Percentiles rank a stretch among this genome's conserved stretches.
These are phyloP conservation scores for Cyclocybe aegerita DNA, from an alignment of 768 basidiomycete genomes.

Conservation along the genomic window DNA sequence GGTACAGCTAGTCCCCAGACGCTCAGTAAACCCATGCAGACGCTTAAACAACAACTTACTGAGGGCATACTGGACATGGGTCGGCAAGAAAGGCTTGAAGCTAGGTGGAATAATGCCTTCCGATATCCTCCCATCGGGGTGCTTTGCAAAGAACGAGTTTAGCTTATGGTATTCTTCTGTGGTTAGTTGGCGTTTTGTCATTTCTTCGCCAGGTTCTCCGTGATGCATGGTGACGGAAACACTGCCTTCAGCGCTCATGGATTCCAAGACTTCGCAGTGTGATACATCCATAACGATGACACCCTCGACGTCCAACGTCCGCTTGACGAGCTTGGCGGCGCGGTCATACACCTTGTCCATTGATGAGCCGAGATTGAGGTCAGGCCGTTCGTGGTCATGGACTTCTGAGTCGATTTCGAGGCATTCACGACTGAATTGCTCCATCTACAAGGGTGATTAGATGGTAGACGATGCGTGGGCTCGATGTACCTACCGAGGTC, in stretches of 20 bases:
- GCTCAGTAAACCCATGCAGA: not conserved
- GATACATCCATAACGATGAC: constrained; percentile 92
- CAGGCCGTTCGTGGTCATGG: constrained; percentile 31
- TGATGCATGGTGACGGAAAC: constrained; percentile 72
- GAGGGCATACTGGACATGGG: constrained; percentile 82
- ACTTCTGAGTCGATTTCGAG: constrained; percentile 79
- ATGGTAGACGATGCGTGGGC: not conserved
- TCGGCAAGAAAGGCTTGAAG: constrained; percentile 80
- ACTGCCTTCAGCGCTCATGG: constrained; percentile 56
- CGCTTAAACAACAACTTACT: constrained; percentile 46
- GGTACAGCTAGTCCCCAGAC: constrained; percentile 64
- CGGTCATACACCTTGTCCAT: constrained; percentile 92
- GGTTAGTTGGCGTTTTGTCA: constrained; percentile 55
- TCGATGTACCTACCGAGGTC: constrained; percentile 60
- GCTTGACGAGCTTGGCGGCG: constrained; percentile 86
- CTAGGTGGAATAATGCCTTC: constrained; percentile 85
- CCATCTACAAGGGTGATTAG: constrained; percentile 58
- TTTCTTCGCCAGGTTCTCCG: constrained; percentile 54
- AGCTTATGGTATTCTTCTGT: constrained; percentile 75
- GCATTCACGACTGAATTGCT: constrained; percentile 92
- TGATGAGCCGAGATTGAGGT: constrained; percentile 36
- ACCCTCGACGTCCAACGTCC: constrained; percentile 90
- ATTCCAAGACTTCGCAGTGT: constrained; percentile 84
- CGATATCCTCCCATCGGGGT: constrained; percentile 84
- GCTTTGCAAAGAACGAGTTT: constrained; percentile 72